A percentile compares a stretch with the other conserved stretches of the same genome.
Evolutionary conservation across 345 rosid species (phyloP).

Genomic region (Syzygium jambos): DNA sequence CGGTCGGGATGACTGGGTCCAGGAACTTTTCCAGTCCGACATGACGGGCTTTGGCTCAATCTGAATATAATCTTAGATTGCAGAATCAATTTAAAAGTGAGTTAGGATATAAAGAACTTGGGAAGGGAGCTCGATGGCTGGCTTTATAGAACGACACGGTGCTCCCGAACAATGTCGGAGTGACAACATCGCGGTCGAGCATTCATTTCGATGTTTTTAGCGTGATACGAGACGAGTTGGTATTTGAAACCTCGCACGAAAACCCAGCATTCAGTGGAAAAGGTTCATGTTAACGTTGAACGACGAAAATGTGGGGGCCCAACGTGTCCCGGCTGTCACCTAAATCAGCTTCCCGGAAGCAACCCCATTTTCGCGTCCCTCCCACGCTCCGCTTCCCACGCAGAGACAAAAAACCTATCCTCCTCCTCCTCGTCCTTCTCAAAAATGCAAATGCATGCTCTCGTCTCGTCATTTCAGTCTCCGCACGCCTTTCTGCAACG

Average conservation of each 20-base stretch:
- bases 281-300: not conserved
- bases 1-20: not conserved
- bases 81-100: not conserved
- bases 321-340: not conserved
- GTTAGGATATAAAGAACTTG: not conserved
- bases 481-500: not conserved
- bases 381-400: not conserved
- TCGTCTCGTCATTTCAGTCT: not conserved
- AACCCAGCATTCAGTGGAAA: not conserved
- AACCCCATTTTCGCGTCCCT: not conserved
- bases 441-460: not conserved
- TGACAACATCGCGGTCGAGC: too few species aligned
- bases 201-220: not conserved
- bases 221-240: not conserved
- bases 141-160: not conserved
- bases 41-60: too few species aligned
- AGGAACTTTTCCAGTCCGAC: accelerated
- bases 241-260: not conserved
- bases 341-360: not conserved
- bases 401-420: not conserved
- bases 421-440: not conserved
- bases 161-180: not conserved
- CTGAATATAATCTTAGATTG: not conserved
- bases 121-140: not conserved
- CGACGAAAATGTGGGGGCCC: not conserved